Evolutionary conservation across 163 green algal genomes (phyloP).

Genomic region (Coccomyxa subellipsoidea): DNA sequence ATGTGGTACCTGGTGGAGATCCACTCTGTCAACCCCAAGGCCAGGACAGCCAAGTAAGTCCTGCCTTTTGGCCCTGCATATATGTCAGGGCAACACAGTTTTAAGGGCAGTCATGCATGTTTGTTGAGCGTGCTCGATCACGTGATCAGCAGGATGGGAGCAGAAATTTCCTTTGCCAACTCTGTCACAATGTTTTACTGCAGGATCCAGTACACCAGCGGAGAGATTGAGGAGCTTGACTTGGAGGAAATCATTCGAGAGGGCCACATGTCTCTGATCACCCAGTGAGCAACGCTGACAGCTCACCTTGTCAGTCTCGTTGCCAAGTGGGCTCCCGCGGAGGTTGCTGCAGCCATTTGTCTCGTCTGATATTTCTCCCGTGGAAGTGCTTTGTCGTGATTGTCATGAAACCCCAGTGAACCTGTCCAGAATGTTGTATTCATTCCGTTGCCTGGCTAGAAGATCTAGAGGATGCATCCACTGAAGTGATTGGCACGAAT

Average conservation of each 20-base stretch:
- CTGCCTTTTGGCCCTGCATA: no score
- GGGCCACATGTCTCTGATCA: slow-evolving; percentile 79
- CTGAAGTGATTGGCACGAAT: no score
- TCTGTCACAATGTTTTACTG: slow-evolving; percentile 4
- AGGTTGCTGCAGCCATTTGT: no score
- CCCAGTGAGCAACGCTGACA: neutral
- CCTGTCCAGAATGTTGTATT: neutral
- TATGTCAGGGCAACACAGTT: no score
- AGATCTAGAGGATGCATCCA: no score
- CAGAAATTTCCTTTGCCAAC: no score
- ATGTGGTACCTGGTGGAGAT: slow-evolving; percentile 92
- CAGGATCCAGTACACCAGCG: slow-evolving; percentile 83
- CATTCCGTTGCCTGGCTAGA: neutral
- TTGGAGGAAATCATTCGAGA: slow-evolving; percentile 81
- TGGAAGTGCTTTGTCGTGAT: no score
- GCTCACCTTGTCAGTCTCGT: no score
- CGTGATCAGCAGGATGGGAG: neutral
- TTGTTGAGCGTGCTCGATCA: neutral
- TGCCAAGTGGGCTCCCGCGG: no score
- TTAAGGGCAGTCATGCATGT: no score
- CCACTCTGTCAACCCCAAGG: slow-evolving; percentile 57
- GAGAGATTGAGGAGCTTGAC: slow-evolving; percentile 81
- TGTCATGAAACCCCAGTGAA: neutral
- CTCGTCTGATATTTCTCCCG: no score
- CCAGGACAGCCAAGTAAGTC: slow-evolving; percentile 54